These are phyloP conservation scores for Arabidopsis lyrata DNA, from an alignment of 441 rosid species.

Conservation along the genomic window DNA sequence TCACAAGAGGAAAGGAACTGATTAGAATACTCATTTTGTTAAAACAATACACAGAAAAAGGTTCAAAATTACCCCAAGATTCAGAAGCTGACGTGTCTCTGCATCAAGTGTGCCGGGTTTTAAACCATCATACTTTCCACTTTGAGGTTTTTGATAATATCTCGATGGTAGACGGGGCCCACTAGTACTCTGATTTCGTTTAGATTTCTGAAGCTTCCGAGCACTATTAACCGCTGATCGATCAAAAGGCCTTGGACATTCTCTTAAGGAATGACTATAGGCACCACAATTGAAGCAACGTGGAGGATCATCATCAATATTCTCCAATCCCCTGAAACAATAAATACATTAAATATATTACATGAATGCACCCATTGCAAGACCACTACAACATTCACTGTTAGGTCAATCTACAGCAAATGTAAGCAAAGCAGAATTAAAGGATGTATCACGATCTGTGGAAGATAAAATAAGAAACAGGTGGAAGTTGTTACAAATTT, in stretches of 20 bases:
- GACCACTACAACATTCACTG: conserved; percentile 8
- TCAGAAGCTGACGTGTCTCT: conserved; percentile 81
- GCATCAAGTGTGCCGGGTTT: conserved; percentile 86
- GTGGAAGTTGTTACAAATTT: conserved; percentile 1
- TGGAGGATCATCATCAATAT: conserved; percentile 70
- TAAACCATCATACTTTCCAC: conserved; percentile 87
- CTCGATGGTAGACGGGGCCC: conserved; percentile 70
- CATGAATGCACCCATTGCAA: conserved; percentile 7
- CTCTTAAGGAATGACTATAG: conserved; percentile 85
- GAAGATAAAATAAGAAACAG: neutral
- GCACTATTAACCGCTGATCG: conserved; percentile 85
- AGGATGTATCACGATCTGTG: conserved; percentile 6
- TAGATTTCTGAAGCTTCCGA: conserved; percentile 76
- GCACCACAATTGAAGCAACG: conserved; percentile 98
- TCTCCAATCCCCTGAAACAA: conserved; percentile 72
- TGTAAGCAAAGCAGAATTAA: conserved; percentile 7
- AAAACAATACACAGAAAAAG: neutral
- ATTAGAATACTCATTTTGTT: neutral
- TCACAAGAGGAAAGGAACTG: conserved; percentile 28
- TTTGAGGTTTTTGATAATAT: conserved; percentile 74
- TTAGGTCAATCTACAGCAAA: neutral
- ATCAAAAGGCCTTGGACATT: conserved; percentile 90
- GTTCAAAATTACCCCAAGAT: conserved; percentile 74
- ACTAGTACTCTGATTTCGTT: conserved; percentile 64
- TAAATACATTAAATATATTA: conserved; percentile 33